These are phyloP conservation scores for Nannochloris sp. DNA, from an alignment of 139 green algal genomes.

Conservation along the genomic window DNA sequence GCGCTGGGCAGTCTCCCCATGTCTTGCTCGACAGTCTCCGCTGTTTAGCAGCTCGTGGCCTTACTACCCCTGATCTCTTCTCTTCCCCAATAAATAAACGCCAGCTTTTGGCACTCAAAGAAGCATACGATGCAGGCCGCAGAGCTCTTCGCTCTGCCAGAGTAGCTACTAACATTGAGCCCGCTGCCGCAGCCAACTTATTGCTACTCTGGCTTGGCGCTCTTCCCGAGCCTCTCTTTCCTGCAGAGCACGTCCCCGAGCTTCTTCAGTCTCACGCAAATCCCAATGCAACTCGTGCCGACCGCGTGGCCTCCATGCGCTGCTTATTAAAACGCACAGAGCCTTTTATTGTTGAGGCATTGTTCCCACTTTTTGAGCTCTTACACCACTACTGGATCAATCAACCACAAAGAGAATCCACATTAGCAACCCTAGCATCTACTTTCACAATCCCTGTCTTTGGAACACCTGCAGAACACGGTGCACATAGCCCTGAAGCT, in stretches of 20 bases:
- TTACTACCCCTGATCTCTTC: conserved; percentile 13
- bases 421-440: conserved; percentile 10
- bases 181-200: conserved; percentile 13
- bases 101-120: conserved; percentile 11
- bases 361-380: conserved; percentile 35
- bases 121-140: conserved; percentile 16
- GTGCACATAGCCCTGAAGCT: not conserved
- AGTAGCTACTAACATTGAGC: not conserved
- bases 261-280: conserved; percentile 5
- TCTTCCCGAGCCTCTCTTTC: conserved; percentile 21
- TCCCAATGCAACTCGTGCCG: not conserved
- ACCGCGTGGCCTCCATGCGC: conserved; percentile 12
- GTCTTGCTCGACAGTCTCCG: conserved; percentile 29
- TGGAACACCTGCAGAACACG: conserved; percentile 3
- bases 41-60: conserved; percentile 10
- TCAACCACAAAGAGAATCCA: conserved; percentile 14
- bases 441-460: conserved; percentile 20
- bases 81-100: not conserved
- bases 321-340: conserved; percentile 21
- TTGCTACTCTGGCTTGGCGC: conserved; percentile 29
- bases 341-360: conserved; percentile 24
- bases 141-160: conserved; percentile 10
- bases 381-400: conserved; percentile 35
- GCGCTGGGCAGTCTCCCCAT: conserved; percentile 3
- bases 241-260: conserved; percentile 5